phyloP scores from a whole-genome alignment of 257 asterid species.

The Solanum bukasovii region DNA sequence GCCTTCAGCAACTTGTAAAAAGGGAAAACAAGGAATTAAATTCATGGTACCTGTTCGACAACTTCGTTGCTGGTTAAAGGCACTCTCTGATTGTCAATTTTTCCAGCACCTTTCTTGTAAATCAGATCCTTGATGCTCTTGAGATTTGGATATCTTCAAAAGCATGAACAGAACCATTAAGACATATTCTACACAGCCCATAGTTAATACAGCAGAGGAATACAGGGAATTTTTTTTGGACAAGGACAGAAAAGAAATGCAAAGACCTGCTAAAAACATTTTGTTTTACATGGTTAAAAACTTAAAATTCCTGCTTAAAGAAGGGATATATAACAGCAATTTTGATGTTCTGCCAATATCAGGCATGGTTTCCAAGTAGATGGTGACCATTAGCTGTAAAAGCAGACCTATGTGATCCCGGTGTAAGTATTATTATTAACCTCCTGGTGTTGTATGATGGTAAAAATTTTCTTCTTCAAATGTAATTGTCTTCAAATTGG shows the following conservation, averaged over 20 bases:
- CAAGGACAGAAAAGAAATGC: not conserved
- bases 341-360: not conserved
- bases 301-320: not conserved
- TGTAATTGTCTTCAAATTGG: not conserved
- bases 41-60: constrained; percentile 55
- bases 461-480: not conserved
- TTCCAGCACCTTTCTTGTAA: constrained; percentile 81
- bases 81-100: constrained; percentile 44
- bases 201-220: not conserved
- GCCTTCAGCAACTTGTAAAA: not conserved
- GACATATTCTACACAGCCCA: not conserved
- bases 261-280: not conserved
- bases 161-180: not conserved
- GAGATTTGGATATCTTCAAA: constrained; percentile 62
- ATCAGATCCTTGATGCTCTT: constrained; percentile 87
- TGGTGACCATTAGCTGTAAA: not conserved
- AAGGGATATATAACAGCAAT: not conserved
- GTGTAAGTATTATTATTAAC: not conserved
- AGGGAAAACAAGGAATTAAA: not conserved
- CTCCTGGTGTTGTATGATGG: not conserved
- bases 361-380: not conserved
- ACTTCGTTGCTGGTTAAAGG: constrained; percentile 81
- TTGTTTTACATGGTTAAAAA: not conserved
- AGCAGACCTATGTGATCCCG: not conserved
- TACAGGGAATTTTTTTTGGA: not conserved